These are phyloP conservation scores for Fraxinus quadrangulata DNA, from an alignment of 257 asterid genomes.

Conservation along the genomic window DNA sequence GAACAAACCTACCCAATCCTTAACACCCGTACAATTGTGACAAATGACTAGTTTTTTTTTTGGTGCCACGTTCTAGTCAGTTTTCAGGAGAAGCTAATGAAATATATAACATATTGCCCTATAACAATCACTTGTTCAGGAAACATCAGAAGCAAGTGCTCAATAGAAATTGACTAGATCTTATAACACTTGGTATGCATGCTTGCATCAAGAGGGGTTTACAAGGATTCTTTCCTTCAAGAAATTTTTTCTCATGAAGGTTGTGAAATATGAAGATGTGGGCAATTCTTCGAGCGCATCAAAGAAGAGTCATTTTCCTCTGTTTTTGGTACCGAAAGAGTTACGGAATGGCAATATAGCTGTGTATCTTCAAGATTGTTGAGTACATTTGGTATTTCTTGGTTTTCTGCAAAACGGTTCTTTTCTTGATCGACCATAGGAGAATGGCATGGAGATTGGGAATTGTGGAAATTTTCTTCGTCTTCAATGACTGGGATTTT, in stretches of 20 bases:
- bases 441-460: slow-evolving; percentile 44
- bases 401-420: slow-evolving; percentile 31
- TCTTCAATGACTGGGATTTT: slow-evolving; percentile 20
- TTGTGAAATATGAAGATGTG: slow-evolving; percentile 52
- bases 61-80: too few relatives aligned
- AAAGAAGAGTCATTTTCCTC: slow-evolving; percentile 68
- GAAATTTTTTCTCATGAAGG: slow-evolving; percentile 43
- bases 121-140: too few relatives aligned
- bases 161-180: too few relatives aligned
- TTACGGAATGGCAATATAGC: slow-evolving; percentile 24
- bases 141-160: too few relatives aligned
- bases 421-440: background rate
- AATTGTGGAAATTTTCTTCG: slow-evolving; percentile 34
- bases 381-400: slow-evolving; percentile 24
- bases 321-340: slow-evolving; percentile 28
- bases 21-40: too few relatives aligned
- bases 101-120: too few relatives aligned
- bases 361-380: slow-evolving; percentile 24
- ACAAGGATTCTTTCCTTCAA: slow-evolving; percentile 50
- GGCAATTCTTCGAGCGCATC: slow-evolving; percentile 80
- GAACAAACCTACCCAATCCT: too few relatives aligned
- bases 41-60: too few relatives aligned
- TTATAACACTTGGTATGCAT: background rate
- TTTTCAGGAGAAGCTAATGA: too few relatives aligned
- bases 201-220: slow-evolving; percentile 35